These are phyloP conservation scores for Prunus dulcis DNA, from an alignment of 306 rosid genomes.

Conservation along the genomic window DNA sequence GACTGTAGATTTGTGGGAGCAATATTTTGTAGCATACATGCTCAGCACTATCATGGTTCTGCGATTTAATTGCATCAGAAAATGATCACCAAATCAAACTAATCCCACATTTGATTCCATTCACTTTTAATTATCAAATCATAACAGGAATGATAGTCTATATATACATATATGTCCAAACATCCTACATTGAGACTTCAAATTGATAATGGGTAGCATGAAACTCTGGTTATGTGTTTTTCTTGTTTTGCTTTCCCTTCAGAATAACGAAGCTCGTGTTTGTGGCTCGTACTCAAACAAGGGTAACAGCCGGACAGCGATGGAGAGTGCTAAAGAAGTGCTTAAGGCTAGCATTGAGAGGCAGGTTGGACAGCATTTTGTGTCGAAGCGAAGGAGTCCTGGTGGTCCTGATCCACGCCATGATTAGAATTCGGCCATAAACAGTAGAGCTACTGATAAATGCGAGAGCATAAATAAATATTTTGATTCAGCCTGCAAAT, in stretches of 20 bases:
- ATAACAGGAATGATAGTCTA: background rate
- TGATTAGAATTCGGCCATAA: background rate
- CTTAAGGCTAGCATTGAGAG: slow-evolving; percentile 13
- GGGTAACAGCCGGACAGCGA: background rate
- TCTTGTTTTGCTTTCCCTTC: background rate
- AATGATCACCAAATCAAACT: background rate
- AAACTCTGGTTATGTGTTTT: background rate
- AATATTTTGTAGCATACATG: background rate
- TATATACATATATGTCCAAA: background rate
- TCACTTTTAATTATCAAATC: background rate
- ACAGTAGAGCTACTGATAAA: background rate
- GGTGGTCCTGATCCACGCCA: slow-evolving; percentile 24
- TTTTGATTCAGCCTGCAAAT: background rate
- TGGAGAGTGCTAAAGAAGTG: background rate
- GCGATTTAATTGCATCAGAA: background rate
- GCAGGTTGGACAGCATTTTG: background rate
- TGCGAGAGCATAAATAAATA: background rate
- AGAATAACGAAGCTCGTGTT: background rate
- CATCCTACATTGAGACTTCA: background rate
- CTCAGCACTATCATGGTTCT: background rate
- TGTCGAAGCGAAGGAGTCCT: slow-evolving; percentile 5
- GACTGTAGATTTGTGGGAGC: background rate
- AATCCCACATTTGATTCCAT: background rate
- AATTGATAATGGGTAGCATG: background rate
- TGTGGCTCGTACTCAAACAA: background rate